phyloP scores from a whole-genome alignment of 1,284 basidiomycete genomes.

The Porphyrellus sp. region DNA sequence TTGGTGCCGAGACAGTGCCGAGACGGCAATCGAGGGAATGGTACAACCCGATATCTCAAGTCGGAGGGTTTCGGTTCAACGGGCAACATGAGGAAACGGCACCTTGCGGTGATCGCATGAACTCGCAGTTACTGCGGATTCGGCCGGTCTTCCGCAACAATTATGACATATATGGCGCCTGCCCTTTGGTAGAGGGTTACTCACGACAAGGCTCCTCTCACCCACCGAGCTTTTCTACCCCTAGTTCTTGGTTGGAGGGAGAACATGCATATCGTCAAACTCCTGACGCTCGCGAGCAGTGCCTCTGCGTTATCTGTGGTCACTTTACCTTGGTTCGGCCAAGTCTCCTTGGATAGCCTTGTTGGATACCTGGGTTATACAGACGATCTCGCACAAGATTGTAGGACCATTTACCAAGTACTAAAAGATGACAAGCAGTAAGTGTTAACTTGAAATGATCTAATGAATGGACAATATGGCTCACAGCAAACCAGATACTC shows the following conservation, averaged over 20 bases:
- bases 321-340: constrained; percentile 25
- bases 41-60: not conserved
- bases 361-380: constrained; percentile 8
- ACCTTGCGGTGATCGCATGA: not conserved
- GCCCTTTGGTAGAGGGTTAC: not conserved
- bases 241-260: not conserved
- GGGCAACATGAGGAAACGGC: constrained; percentile 1
- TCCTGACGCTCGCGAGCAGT: constrained; percentile 15
- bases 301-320: constrained; percentile 21
- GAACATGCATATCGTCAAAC: constrained; percentile 17
- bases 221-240: not conserved
- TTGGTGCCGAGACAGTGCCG: not conserved
- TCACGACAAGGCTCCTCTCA: not conserved
- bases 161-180: not conserved
- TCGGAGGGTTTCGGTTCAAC: not conserved
- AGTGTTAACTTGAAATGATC: not conserved
- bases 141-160: not conserved
- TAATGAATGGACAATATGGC: not conserved
- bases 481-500: constrained; percentile 35
- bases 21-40: not conserved
- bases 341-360: constrained; percentile 18
- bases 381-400: constrained; percentile 15
- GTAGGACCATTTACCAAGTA: constrained; percentile 43
- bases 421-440: constrained; percentile 39
- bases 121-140: constrained; percentile 20